Evolutionary conservation across 495 filamentous ascomycete species (phyloP), one percentile per base, ranked within the genome.

Genomic region (Bacidia gigantensis): DNA sequence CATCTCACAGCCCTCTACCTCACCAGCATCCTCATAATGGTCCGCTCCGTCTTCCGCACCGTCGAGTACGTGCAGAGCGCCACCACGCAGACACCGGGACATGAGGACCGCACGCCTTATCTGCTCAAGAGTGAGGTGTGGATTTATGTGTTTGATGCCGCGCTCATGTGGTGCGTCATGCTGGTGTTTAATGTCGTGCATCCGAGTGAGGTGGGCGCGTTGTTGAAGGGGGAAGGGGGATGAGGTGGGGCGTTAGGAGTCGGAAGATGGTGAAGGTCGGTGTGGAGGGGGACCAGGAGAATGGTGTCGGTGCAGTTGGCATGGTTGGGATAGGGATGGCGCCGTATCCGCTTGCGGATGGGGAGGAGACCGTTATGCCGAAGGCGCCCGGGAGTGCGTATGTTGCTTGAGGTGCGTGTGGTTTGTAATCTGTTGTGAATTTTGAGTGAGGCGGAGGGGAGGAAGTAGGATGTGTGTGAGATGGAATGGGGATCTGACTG

Each of bases 91-190:
- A n/a, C n/a, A n/a, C n/a, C n/a, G n/a, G n/a, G n/a, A n/a, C n/a
- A n/a, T n/a, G n/a, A n/a, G n/a, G n/a, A n/a, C n/a, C n/a, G n/a
- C n/a, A n/a, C n/a, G n/a, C n/a, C n/a, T n/a, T 71, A 64, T 53
- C 26, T 78, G 24, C 59, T 81, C 54, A 58, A 47, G 17, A 67
- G 77, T 39, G 82, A 86, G 64, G 72, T 69, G 46, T 76, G 75
- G 52, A 58, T 84, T 49, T 86, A 83, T 58, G 57, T 80, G 2
- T 84, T 85, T 54, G 82, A 87, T 59, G 66, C 72, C 12, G 43
- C 70, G 41, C 56, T 78, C 41, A 84, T 87, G 80, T 57, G 78
- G 21, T 5, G 60, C 0, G 75, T 72, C 17, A 72, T 77, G 62
- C 53, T 72, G 0, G 51, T 74, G 1, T 73, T 82, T 50, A 72